These are phyloP conservation scores for Cyclotella cryptica DNA, from an alignment of 108 stramenopile species.

Conservation along the genomic window DNA sequence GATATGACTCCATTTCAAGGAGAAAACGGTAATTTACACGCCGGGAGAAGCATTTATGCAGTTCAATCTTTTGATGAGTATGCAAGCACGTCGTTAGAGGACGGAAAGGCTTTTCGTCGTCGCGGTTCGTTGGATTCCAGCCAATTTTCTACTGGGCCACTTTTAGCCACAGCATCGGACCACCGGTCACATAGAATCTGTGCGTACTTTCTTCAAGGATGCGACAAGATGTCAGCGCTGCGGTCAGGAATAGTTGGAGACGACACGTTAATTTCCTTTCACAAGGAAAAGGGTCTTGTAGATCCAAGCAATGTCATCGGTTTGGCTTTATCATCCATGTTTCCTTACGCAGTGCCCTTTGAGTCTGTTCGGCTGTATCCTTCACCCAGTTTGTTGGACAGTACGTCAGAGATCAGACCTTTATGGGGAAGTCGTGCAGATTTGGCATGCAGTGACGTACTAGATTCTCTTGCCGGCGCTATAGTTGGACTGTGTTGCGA, in stretches of 20 bases:
- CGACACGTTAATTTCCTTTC: conserved; percentile 35
- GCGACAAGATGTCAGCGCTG: conserved; percentile 35
- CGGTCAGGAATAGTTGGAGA: conserved; percentile 25
- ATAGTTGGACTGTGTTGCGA: conserved; percentile 79
- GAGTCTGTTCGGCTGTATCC: conserved; percentile 38
- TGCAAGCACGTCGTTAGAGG: background rate
- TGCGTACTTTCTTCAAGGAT: conserved; percentile 73
- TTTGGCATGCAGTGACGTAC: conserved; percentile 35
- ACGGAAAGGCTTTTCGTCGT: background rate
- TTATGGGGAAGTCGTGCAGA: conserved; percentile 41
- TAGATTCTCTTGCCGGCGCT: conserved; percentile 70
- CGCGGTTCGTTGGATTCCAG: conserved; percentile 8
- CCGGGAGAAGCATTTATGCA: conserved; percentile 18
- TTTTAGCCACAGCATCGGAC: conserved; percentile 50
- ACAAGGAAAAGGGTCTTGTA: conserved; percentile 47
- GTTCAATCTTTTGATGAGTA: conserved; percentile 36
- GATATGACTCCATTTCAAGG: conserved; percentile 54
- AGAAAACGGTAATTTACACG: background rate
- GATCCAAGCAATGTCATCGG: conserved; percentile 69
- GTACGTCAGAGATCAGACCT: conserved; percentile 7
- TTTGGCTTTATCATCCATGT: conserved; percentile 56
- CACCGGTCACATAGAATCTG: conserved; percentile 69
- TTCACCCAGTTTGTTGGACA: conserved; percentile 38
- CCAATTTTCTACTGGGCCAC: conserved; percentile 14
- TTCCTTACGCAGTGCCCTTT: conserved; percentile 58